Evolutionary conservation across 202 grass and related monocot genomes (phyloP).

Genomic region (Musa balbisiana): DNA sequence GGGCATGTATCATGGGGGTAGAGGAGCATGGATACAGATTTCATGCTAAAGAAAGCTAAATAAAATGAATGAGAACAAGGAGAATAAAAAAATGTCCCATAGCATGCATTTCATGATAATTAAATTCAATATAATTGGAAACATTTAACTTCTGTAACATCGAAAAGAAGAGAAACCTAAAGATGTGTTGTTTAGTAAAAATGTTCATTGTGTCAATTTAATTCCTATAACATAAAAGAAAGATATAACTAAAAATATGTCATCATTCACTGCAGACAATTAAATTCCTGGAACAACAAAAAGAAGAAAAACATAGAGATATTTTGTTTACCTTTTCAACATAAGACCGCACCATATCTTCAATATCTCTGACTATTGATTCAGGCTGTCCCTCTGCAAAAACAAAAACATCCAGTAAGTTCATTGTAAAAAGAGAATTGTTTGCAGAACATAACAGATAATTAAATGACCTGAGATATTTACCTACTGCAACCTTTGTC

Average conservation of each 20-base stretch:
- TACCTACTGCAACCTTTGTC: slow-evolving; percentile 99
- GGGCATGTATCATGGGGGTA: neutral
- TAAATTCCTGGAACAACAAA: neutral
- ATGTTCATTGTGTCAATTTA: neutral
- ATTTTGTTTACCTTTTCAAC: slow-evolving; percentile 73
- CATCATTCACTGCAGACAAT: neutral
- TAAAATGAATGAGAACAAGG: too few relatives aligned
- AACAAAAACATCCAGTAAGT: slow-evolving; percentile 23
- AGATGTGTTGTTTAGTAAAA: neutral
- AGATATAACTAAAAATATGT: too few relatives aligned
- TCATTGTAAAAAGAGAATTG: slow-evolving; percentile 17
- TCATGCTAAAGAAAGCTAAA: too few relatives aligned
- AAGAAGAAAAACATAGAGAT: neutral
- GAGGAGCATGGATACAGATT: neutral
- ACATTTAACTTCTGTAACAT: neutral
- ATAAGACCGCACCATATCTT: slow-evolving; percentile 98
- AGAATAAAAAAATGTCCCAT: too few relatives aligned
- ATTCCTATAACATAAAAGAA: too few relatives aligned
- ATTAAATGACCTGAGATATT: slow-evolving; percentile 4
- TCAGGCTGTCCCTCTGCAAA: slow-evolving; percentile 75
- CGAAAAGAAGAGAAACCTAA: neutral
- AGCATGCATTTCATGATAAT: too few relatives aligned
- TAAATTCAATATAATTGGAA: neutral
- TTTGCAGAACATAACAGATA: slow-evolving; percentile 22
- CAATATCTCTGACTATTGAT: slow-evolving; percentile 96